Base-by-base conservation (phyloP, 2,329 filamentous ascomycete genomes). In the Rhynchosporium secalis region DNA sequence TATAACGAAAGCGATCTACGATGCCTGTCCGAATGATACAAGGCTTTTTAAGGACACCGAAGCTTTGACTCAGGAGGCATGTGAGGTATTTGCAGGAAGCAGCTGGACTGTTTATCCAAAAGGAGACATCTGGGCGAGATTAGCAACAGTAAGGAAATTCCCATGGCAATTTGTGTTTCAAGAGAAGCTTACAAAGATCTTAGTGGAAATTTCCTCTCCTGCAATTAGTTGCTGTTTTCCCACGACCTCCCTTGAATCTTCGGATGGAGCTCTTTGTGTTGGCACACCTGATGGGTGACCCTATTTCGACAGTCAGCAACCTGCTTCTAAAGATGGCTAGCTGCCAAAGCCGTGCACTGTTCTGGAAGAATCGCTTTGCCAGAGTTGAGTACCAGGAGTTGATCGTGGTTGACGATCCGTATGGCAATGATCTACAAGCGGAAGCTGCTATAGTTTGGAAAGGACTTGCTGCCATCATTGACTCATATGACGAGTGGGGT, bases 391-490 rank as follows among this genome's bases (percentile, higher is more conserved):
- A 29, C 10, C 10, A 13, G 9, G 46, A 48, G 4, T 29, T 48
- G 26, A 48, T 31, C 10, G 26, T 20, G 3, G n/a, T 48, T 31
- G 46, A 48, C 26, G 12, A 13, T 4, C 43, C 9, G 10, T 6
- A 48, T 48, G 46, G 26, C 46, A 31, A 48, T 20, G 13, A 59
- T 15, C 2, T 10, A 41, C 54, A 96, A 92, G 92, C 95, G 95
- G 74, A 96, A 15, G 10, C 31, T 48, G 26, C 46, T 13, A 4
- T 48, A 26, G 26, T 96, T 91, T 96, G 92, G 92, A 81, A 88
- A 62, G 86, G 47, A 4, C 41, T 60, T 20, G 31, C 49, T 29
- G 61, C 56, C 13, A 59, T 59, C 15, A 38, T 55, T 29, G 61
- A 59, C 36, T 54, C 61, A 13, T 59, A 59, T 29, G 56, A 56